Base-by-base conservation (phyloP, 2,329 filamentous ascomycete genomes). In the Grosmannia clavigera region DNA sequence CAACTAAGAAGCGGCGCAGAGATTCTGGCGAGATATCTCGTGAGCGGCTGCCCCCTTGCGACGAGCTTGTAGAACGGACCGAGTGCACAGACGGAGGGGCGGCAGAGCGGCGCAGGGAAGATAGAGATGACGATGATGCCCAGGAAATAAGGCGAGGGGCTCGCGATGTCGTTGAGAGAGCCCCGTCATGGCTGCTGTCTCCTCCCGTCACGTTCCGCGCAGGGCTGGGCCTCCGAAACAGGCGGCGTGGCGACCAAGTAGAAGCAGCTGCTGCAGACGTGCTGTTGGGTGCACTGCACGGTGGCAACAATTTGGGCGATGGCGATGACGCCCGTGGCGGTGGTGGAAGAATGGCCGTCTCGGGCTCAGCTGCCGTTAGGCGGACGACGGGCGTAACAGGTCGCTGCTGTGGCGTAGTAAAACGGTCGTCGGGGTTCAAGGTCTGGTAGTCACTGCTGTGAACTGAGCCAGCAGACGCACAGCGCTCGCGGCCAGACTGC, bases 381-480 rank as follows among this genome's bases (percentile, higher is more conserved):
- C 14, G 11, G 7, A 50, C 56, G 22, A n/a, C 25, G 73, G 25
- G 74, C 68, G 29, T 74, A 19, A 76, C 75, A 1, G 78, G 74
- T 25, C 80, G 78, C 27, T 83, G 81, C 58, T 85, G 79, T 12
- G 87, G 89, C 38, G 86, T 83, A 66, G 83, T 76, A 69, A 85
- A 95, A 68, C 87, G 90, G 74, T 90, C 87, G 35, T 81, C 76
- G 0, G 90, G 90, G 66, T 92, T 82, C 81, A 92, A 87, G 1
- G 89, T 94, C 69, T 83, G 87, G 66, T 81, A 81, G 65, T 85
- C 79, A 58, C 79, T 76, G 52, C 74, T 76, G 57, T 76, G 73
- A 57, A 85, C 73, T 7, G 84, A 86, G 66, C 76, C 84, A 65
- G 83, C 76, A 5, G 87, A 91, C 60, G 79, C 82, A 67, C 85